phyloP scores from a whole-genome alignment of 148 eudicot species.

The Salicornia ramosissima region DNA sequence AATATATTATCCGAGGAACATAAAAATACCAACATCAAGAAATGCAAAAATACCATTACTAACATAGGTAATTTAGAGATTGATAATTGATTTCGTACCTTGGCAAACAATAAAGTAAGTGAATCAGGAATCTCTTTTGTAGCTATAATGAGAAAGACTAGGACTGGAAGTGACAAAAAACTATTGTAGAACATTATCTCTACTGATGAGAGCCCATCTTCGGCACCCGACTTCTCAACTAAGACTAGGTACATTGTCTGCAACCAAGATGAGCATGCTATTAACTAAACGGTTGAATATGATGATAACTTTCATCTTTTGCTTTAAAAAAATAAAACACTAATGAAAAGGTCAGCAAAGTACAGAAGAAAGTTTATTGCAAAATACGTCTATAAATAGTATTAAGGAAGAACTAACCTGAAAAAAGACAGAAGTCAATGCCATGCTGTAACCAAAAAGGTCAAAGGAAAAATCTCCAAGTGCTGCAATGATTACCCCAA shows the following conservation, averaged over 20 bases:
- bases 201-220: constrained; percentile 89
- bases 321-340: background rate
- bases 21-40: too few species aligned
- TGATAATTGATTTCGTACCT: constrained; percentile 61
- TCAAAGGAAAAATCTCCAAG: constrained; percentile 97
- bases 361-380: background rate
- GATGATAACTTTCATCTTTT: background rate
- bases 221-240: constrained; percentile 96
- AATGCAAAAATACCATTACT: too few species aligned
- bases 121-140: constrained; percentile 89
- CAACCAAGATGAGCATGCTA: constrained; percentile 24
- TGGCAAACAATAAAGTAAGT: constrained; percentile 52
- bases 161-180: constrained; percentile 78
- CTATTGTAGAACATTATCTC: constrained; percentile 98
- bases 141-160: constrained; percentile 63
- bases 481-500: constrained; percentile 89
- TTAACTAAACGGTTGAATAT: constrained; percentile 5
- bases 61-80: too few species aligned
- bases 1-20: too few species aligned
- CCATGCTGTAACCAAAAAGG: constrained; percentile 86
- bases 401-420: constrained; percentile 40
- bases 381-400: constrained; percentile 1
- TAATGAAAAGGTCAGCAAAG: background rate
- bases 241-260: constrained; percentile 98
- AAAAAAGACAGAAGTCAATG: constrained; percentile 85